A percentile compares a stretch with the other conserved stretches of the same genome.
These are phyloP conservation scores for Aureobasidium musti DNA, from an alignment of 2,329 filamentous ascomycete species.

Conservation along the genomic window DNA sequence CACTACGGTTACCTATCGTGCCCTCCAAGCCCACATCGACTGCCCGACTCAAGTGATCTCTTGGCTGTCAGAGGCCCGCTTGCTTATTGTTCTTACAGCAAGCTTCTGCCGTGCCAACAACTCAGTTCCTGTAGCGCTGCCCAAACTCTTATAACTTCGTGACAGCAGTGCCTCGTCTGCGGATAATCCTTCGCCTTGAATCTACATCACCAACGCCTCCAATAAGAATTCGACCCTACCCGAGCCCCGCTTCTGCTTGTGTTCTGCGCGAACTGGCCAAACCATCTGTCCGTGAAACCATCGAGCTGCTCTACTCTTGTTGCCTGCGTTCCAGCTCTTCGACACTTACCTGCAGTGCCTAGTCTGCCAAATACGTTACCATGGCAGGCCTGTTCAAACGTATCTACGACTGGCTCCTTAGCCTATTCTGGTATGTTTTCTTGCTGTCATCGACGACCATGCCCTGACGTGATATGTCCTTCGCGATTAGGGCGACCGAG, in stretches of 20 bases:
- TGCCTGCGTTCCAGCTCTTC: slow-evolving; percentile 10
- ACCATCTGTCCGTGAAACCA: slow-evolving; percentile 17
- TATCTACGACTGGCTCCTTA: slow-evolving; percentile 97
- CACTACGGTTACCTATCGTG: not conserved
- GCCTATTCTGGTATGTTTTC: slow-evolving; percentile 86
- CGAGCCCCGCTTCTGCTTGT: slow-evolving; percentile 29
- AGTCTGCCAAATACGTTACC: slow-evolving; percentile 39
- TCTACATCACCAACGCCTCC: slow-evolving; percentile 26
- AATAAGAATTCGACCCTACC: slow-evolving; percentile 26
- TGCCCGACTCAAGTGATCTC: slow-evolving; percentile 7
- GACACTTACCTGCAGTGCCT: slow-evolving; percentile 32
- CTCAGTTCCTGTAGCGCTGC: not conserved
- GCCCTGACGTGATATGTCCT: slow-evolving; percentile 32
- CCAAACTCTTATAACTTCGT: not conserved
- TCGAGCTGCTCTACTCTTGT: slow-evolving; percentile 19
- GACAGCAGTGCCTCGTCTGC: slow-evolving; percentile 14
- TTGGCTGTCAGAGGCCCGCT: not conserved
- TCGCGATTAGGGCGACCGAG: slow-evolving; percentile 78
- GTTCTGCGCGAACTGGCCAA: slow-evolving; percentile 9
- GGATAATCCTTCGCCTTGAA: slow-evolving; percentile 23
- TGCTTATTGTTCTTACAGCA: slow-evolving; percentile 5
- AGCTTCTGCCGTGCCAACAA: not conserved
- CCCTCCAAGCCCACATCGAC: not conserved
- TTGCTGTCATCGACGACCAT: slow-evolving; percentile 52
- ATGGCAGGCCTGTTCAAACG: slow-evolving; percentile 93